Base-by-base conservation (phyloP, 1,139 yeast species). In the Hansenula lynferdii region DNA sequence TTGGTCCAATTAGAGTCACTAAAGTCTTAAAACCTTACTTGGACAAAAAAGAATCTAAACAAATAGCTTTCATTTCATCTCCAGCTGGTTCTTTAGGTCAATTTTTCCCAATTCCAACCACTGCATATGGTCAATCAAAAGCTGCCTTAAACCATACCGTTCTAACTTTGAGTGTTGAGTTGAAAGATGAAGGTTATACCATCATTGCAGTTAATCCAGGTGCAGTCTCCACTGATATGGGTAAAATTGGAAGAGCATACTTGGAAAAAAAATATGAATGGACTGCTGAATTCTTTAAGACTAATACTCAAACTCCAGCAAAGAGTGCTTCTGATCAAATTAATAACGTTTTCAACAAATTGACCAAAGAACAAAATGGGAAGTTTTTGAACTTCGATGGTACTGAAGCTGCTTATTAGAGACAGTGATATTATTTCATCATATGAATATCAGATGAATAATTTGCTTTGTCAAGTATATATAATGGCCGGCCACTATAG, bases 111-210 rank as follows among this genome's bases (percentile, higher is more conserved):
- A 10, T 45, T 9, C 30, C 51, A 5, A 19, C 41, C 18, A 35
- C 56, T 20, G 62, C 60, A 6, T 64, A 64, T 42, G 68, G 68
- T 10, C 49, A 49, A 23, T 60, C 67, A 17, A 65, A 64, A 39
- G 66, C 67, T n/a, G 65, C 64, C 1, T 34, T 63, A 39, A 62
- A 62, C 49, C 58, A 48, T 31, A 26, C 53, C 2, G 47, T 49
- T 11, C 51, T 46, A 26, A 49, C 48, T 11, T 37, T 62, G 30
- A 47, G 57, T 20, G 26, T 23, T 18, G 64, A 62, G 35, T 41
- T 51, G 16, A 43, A 43, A 15, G 39, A 32, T 1, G 57, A 60
- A 21, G 53, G 49, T 2, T 54, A 56, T 36, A 50, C 45, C 4
- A 50, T n/a, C n/a, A n/a, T n/a, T n/a, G n/a, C n/a, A n/a, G n/a